phyloP scores from a whole-genome alignment of 2,329 filamentous ascomycete genomes.

The Phaeosphaeriaceae sp. region DNA sequence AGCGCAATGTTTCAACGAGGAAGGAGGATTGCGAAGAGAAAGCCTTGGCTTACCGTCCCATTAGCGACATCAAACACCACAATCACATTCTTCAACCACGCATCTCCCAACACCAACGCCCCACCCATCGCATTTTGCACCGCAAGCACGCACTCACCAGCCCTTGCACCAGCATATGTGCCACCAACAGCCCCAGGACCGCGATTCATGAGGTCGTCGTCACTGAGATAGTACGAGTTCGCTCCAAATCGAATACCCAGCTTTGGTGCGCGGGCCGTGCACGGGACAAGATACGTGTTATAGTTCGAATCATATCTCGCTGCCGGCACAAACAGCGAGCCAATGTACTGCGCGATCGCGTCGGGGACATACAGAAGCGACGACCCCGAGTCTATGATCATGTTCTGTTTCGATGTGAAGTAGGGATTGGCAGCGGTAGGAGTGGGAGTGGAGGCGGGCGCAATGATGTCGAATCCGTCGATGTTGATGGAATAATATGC shows the following conservation, averaged over 20 bases:
- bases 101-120: constrained; percentile 48
- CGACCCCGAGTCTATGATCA: constrained; percentile 36
- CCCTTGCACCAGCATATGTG: not conserved
- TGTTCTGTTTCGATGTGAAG: constrained; percentile 3
- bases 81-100: constrained; percentile 57
- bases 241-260: constrained; percentile 27
- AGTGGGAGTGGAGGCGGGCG: not conserved
- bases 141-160: constrained; percentile 21
- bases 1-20: not conserved
- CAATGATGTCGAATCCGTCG: constrained; percentile 30
- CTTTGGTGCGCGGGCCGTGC: constrained; percentile 21
- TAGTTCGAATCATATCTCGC: constrained; percentile 13
- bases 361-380: constrained; percentile 33
- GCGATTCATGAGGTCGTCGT: constrained; percentile 27
- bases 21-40: no score
- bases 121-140: constrained; percentile 24
- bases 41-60: not conserved
- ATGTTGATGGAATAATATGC: constrained; percentile 35
- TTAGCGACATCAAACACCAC: constrained; percentile 55
- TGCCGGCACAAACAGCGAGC: constrained; percentile 24
- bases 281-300: constrained; percentile 21
- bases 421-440: not conserved
- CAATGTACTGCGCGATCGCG: constrained; percentile 22
- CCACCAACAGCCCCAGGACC: constrained; percentile 16
- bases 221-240: constrained; percentile 19